Evolutionary conservation across 1,284 basidiomycete species (phyloP).

Genomic region (Tilletia horrida): DNA sequence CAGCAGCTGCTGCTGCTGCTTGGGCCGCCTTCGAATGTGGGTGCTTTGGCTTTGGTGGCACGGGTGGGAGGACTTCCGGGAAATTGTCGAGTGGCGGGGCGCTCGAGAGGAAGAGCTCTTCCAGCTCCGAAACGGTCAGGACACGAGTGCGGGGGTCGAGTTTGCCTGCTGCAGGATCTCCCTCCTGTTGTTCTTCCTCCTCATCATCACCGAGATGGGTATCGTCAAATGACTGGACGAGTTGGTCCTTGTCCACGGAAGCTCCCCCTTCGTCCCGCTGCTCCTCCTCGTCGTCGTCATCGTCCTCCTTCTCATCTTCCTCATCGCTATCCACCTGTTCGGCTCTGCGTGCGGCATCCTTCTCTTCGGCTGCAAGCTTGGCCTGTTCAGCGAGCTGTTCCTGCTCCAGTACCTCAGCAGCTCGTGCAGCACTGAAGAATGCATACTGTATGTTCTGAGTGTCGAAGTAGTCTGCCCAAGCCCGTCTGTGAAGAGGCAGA

Average conservation of each 20-base stretch:
- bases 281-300: slow-evolving; percentile 34
- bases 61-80: slow-evolving; percentile 28
- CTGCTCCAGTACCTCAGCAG: slow-evolving; percentile 70
- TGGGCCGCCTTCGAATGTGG: neutral
- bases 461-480: slow-evolving; percentile 95
- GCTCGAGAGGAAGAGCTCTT: slow-evolving; percentile 72
- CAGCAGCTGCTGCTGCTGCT: neutral
- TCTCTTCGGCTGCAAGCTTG: slow-evolving; percentile 54
- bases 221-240: slow-evolving; percentile 26
- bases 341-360: slow-evolving; percentile 58
- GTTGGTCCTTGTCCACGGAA: slow-evolving; percentile 25
- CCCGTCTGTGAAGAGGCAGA: slow-evolving; percentile 19
- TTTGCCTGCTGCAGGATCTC: slow-evolving; percentile 51
- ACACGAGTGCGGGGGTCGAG: slow-evolving; percentile 62
- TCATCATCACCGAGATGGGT: slow-evolving; percentile 27
- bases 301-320: slow-evolving; percentile 26
- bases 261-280: slow-evolving; percentile 23
- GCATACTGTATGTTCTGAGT: slow-evolving; percentile 74
- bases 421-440: slow-evolving; percentile 93
- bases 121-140: slow-evolving; percentile 81
- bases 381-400: slow-evolving; percentile 60
- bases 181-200: slow-evolving; percentile 27
- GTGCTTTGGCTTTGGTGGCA: slow-evolving; percentile 14
- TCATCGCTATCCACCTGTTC: slow-evolving; percentile 41
- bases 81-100: slow-evolving; percentile 72